Conservation (phyloP, 148 eudicot genomes). For the Chenopodium quinoa region DNA sequence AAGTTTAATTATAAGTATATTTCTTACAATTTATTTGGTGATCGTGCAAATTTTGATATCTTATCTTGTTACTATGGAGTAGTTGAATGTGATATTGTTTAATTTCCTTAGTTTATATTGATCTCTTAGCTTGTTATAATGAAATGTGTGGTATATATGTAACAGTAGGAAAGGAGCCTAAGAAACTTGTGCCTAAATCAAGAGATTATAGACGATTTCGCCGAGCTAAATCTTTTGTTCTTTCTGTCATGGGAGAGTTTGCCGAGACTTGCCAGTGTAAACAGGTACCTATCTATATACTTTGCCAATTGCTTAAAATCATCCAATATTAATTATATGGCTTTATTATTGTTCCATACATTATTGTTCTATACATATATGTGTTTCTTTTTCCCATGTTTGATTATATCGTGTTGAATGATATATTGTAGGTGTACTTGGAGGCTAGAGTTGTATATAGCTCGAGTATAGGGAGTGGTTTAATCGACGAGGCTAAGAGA, state of each 20-base stretch:
- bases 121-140: background rate
- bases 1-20: background rate
- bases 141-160: background rate
- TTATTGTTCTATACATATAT: background rate
- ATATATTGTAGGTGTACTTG: conserved; percentile 50
- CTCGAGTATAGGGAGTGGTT: conserved; percentile 50
- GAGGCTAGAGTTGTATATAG: conserved; percentile 76
- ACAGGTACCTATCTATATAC: conserved; percentile 39
- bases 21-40: background rate
- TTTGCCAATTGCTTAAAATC: background rate
- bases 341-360: background rate
- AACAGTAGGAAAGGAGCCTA: conserved; percentile 48
- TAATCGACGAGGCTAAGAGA: conserved; percentile 56
- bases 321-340: background rate
- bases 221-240: conserved; percentile 61
- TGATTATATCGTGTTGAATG: background rate
- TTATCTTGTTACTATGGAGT: conserved; percentile 22
- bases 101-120: background rate
- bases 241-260: conserved; percentile 73
- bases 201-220: conserved; percentile 48
- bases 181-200: conserved; percentile 37
- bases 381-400: no score
- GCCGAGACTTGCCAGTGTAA: conserved; percentile 51
- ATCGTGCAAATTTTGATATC: background rate
- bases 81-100: conserved; percentile 22